Evolutionary conservation across 2,329 filamentous ascomycete genomes (phyloP).

Genomic region (Cladobotryum protrusum): DNA sequence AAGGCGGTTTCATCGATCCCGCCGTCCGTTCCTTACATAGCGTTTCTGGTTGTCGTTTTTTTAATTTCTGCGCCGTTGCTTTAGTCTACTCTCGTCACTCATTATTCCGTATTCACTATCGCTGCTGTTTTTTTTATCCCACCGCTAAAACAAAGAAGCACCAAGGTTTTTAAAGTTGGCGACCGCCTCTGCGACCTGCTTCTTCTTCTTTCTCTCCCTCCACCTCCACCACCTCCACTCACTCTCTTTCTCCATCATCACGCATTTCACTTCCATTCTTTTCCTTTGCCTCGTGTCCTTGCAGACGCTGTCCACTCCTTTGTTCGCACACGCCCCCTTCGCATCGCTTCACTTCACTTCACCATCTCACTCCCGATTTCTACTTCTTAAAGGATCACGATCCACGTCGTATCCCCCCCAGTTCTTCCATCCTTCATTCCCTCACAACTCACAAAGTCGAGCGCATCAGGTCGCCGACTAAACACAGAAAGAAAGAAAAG

Average conservation of each 20-base stretch:
- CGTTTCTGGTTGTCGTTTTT: slow-evolving; percentile 19
- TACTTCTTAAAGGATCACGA: slow-evolving; percentile 1
- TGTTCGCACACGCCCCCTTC: neutral
- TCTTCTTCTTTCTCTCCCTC: slow-evolving; percentile 12
- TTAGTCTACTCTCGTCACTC: slow-evolving; percentile 5
- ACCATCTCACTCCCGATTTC: neutral
- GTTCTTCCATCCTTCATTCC: slow-evolving; percentile 1
- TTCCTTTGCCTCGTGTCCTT: slow-evolving; percentile 4
- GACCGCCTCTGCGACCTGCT: neutral
- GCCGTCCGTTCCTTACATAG: slow-evolving; percentile 23
- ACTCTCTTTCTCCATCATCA: neutral
- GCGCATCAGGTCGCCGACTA: slow-evolving; percentile 10
- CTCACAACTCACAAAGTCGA: slow-evolving; percentile 7
- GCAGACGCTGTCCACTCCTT: slow-evolving; percentile 26
- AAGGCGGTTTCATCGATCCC: slow-evolving; percentile 2
- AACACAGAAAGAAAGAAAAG: too few relatives aligned
- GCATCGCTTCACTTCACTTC: neutral
- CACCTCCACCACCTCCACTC: slow-evolving; percentile 17
- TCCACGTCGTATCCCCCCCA: slow-evolving; percentile 7
- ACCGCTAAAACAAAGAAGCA: slow-evolving; percentile 8
- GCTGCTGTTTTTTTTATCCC: slow-evolving; percentile 19
- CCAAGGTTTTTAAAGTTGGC: too few relatives aligned
- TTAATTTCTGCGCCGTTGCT: too few relatives aligned
- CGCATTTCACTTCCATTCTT: slow-evolving; percentile 13
- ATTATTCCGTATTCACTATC: slow-evolving; percentile 15